Conservation (phyloP, 768 basidiomycete species). For the Epithele typhae region DNA sequence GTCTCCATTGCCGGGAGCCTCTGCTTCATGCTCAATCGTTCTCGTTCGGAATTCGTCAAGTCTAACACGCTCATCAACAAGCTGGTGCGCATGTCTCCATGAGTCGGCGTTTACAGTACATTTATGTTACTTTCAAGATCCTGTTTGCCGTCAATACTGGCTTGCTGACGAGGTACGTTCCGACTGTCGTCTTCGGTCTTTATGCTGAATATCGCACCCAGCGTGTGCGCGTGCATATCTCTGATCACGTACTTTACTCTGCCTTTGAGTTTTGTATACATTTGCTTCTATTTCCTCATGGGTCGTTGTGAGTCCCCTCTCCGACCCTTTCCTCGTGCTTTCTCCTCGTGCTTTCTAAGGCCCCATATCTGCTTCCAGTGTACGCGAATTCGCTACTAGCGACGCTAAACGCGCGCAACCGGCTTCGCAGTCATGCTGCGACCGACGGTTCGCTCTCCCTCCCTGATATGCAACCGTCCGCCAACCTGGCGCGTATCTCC, state of each 20-base stretch:
- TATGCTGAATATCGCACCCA: neutral
- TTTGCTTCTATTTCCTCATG: slow-evolving; percentile 53
- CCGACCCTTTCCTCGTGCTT: neutral
- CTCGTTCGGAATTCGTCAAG: slow-evolving; percentile 48
- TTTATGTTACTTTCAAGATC: slow-evolving; percentile 23
- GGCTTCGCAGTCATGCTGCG: slow-evolving; percentile 5
- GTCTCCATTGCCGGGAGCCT: slow-evolving; percentile 46
- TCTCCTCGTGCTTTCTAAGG: neutral
- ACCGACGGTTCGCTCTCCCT: slow-evolving; percentile 13
- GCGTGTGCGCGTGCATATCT: slow-evolving; percentile 39
- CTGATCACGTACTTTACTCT: slow-evolving; percentile 41
- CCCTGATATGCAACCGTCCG: slow-evolving; percentile 11
- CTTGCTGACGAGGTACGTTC: slow-evolving; percentile 30
- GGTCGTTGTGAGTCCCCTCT: slow-evolving; percentile 38
- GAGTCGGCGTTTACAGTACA: neutral
- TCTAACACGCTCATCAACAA: slow-evolving; percentile 43
- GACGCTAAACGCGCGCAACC: slow-evolving; percentile 43
- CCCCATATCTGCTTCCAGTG: slow-evolving; percentile 27
- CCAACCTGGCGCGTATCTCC: slow-evolving; percentile 32
- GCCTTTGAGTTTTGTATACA: slow-evolving; percentile 50
- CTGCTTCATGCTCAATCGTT: slow-evolving; percentile 44
- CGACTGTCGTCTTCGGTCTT: neutral
- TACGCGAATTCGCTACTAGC: slow-evolving; percentile 54
- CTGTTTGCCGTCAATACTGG: slow-evolving; percentile 39
- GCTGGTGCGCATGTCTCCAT: too few species aligned